Evolutionary conservation across 257 asterid genomes (phyloP).

Genomic region (Solanum tarijense): DNA sequence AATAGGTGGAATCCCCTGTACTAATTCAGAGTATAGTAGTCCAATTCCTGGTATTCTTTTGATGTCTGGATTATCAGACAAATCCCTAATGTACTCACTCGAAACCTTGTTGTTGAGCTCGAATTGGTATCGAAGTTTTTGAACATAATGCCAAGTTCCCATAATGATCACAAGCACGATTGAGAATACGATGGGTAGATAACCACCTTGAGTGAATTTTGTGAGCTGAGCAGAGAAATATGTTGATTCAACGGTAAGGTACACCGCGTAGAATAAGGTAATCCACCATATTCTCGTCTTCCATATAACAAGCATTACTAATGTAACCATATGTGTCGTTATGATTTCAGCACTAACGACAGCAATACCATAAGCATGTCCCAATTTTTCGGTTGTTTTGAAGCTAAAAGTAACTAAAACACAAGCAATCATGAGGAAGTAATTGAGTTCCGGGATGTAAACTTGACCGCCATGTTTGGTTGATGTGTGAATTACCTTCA

Average conservation of each 20-base stretch:
- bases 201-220: slow-evolving; percentile 64
- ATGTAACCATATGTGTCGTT: slow-evolving; percentile 38
- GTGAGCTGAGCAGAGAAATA: slow-evolving; percentile 44
- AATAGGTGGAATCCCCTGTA: slow-evolving; percentile 70
- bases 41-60: slow-evolving; percentile 56
- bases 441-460: slow-evolving; percentile 66
- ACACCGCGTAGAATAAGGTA: slow-evolving; percentile 21
- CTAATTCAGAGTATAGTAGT: slow-evolving; percentile 50
- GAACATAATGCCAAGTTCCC: slow-evolving; percentile 61
- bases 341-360: slow-evolving; percentile 62
- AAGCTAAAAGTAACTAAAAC: slow-evolving; percentile 37
- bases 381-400: slow-evolving; percentile 44
- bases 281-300: slow-evolving; percentile 47
- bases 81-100: slow-evolving; percentile 16
- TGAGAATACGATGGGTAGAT: slow-evolving; percentile 47
- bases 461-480: slow-evolving; percentile 61
- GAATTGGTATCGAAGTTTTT: slow-evolving; percentile 35
- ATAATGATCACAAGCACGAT: slow-evolving; percentile 33
- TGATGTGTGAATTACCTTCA: slow-evolving; percentile 63
- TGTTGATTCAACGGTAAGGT: slow-evolving; percentile 21
- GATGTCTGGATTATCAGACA: slow-evolving; percentile 18
- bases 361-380: slow-evolving; percentile 76
- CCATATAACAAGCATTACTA: slow-evolving; percentile 64
- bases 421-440: slow-evolving; percentile 62
- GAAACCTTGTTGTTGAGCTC: slow-evolving; percentile 65